Evolutionary conservation across 2,329 filamentous ascomycete species (phyloP).

Genomic region (Aspergillus nomiae): DNA sequence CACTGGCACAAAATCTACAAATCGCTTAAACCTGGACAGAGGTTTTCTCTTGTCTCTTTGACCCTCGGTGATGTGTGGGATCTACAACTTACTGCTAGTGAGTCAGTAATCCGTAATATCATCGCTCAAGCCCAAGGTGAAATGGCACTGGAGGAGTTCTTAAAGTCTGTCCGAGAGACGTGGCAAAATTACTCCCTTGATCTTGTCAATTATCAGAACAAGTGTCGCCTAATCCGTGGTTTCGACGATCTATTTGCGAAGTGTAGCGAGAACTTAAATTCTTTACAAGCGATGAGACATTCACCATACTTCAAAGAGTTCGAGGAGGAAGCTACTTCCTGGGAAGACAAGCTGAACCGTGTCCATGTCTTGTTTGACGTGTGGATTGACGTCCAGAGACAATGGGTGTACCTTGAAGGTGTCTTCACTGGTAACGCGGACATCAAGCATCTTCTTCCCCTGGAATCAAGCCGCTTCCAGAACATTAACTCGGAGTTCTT

Average conservation of each 20-base stretch:
- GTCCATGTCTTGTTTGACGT: slow-evolving; percentile 98
- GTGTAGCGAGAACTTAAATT: slow-evolving; percentile 97
- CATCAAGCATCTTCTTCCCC: slow-evolving; percentile 95
- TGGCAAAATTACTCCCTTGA: slow-evolving; percentile 96
- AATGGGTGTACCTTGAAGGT: slow-evolving; percentile 99
- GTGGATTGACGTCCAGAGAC: slow-evolving; percentile 99
- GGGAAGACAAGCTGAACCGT: slow-evolving; percentile 97
- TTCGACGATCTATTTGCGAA: slow-evolving; percentile 99
- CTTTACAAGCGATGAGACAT: slow-evolving; percentile 96
- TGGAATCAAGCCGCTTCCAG: slow-evolving; percentile 94
- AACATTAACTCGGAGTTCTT: slow-evolving; percentile 99
- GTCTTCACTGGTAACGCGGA: slow-evolving; percentile 98
- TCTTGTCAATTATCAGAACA: slow-evolving; percentile 95
- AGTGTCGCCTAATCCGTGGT: slow-evolving; percentile 92
- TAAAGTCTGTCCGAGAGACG: slow-evolving; percentile 92
- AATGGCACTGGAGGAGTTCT: slow-evolving; percentile 96
- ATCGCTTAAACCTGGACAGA: slow-evolving; percentile 84
- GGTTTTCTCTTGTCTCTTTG: slow-evolving; percentile 92
- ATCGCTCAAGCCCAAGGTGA: slow-evolving; percentile 96
- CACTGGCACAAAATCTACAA: slow-evolving; percentile 99
- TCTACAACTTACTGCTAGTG: slow-evolving; percentile 83
- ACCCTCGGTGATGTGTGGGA: slow-evolving; percentile 99
- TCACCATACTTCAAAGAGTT: slow-evolving; percentile 99
- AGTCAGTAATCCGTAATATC: slow-evolving; percentile 86
- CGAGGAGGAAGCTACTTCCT: slow-evolving; percentile 91